These are phyloP conservation scores for Xylaria intraflava DNA, from an alignment of 495 filamentous ascomycete species.

Conservation along the genomic window DNA sequence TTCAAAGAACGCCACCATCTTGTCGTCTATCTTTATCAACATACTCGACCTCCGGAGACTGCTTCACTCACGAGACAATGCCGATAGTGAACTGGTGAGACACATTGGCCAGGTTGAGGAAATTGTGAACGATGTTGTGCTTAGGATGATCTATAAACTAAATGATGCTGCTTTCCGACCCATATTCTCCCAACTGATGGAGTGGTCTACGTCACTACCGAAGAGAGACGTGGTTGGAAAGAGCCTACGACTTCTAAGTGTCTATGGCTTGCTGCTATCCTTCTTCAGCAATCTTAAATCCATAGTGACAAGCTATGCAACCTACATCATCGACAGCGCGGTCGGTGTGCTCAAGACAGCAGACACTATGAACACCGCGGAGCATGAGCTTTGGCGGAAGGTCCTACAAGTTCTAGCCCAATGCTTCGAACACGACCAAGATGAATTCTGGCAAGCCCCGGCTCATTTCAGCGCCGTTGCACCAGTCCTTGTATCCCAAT, in stretches of 20 bases:
- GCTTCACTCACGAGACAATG: slow-evolving; percentile 26
- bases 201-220: slow-evolving; percentile 58
- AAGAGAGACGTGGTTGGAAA: slow-evolving; percentile 53
- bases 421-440: slow-evolving; percentile 71
- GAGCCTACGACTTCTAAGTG: slow-evolving; percentile 51
- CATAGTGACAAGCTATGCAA: slow-evolving; percentile 84
- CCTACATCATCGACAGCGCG: slow-evolving; percentile 71
- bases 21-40: slow-evolving; percentile 65
- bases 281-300: slow-evolving; percentile 86
- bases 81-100: slow-evolving; percentile 36
- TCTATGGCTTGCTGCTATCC: slow-evolving; percentile 70
- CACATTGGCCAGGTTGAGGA: slow-evolving; percentile 58
- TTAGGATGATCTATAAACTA: slow-evolving; percentile 91
- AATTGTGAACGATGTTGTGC: slow-evolving; percentile 55
- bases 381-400: slow-evolving; percentile 52
- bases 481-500: slow-evolving; percentile 59
- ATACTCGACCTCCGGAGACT: slow-evolving; percentile 66
- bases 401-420: slow-evolving; percentile 62
- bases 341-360: slow-evolving; percentile 53
- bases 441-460: slow-evolving; percentile 86
- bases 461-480: slow-evolving; percentile 70
- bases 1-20: slow-evolving; percentile 55
- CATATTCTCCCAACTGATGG: slow-evolving; percentile 72
- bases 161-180: slow-evolving; percentile 97
- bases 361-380: slow-evolving; percentile 43